Evolutionary conservation across 208 protist genomes (phyloP), one percentile per base, ranked within the genome.

Genomic region (Acanthamoeba healyi): DNA sequence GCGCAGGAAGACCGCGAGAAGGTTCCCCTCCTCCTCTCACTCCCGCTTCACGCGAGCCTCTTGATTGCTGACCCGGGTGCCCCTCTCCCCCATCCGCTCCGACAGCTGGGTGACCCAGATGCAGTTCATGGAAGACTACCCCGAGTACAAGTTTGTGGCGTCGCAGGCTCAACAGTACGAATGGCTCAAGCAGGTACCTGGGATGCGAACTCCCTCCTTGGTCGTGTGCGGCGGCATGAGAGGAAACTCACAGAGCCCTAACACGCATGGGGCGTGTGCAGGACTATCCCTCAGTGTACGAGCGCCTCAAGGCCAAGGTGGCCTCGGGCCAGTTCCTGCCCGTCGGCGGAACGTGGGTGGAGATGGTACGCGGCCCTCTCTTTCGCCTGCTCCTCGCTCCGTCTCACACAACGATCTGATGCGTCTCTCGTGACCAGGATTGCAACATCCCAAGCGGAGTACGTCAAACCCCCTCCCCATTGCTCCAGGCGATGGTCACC

Each of bases 311-410:
- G 34, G 65, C 56, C 22, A 91, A 84, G n/a, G 94, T 94, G 0
- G 56, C n/a, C 29, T 38, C 38, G 3, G 92, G 84, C 42, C 88
- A 49, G 34, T 97, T 97, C 5, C 6, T 97, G 5, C 92, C 96
- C 24, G 82, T 94, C 24, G 97, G 97, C 54, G 97, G 96, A 15
- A 95, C 96, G 32, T 97, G 95, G 94, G 94, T 97, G 0, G 97
- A 98, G 65, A 97, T 97, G 96, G 94, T 82, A 49, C 4, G 26
- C n/a, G 9, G 14, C 36, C n/a, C 17, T 77, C 26, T 32, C 15
- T 17, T 89, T 34, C 56, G 14, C 22, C 38, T 94, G 9, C 9
- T 4, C 24, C 40, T 70, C 84, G 7, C 9, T 22, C 40, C 15
- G 1, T 19, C 24, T 38, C 9, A 32, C n/a, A n/a, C n/a, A n/a